These are phyloP conservation scores for Kuraishia ogatae DNA, from an alignment of 805 yeast species.

Conservation along the genomic window DNA sequence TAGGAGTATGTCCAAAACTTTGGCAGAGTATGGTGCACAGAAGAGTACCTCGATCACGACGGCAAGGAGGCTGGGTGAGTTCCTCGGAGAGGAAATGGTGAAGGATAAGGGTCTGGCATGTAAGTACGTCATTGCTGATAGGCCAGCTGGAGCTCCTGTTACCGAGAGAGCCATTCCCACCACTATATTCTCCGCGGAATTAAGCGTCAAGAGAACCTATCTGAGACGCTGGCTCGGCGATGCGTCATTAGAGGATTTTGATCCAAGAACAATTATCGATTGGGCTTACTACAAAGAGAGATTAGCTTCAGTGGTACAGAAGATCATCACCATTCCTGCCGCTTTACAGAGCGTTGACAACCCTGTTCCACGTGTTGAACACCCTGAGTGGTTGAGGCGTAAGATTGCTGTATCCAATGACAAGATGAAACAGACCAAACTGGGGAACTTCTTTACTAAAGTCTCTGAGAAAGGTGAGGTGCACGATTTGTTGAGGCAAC, in stretches of 20 bases:
- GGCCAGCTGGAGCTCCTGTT: constrained; percentile 80
- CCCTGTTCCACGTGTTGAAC: constrained; percentile 91
- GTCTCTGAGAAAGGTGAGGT: constrained; percentile 20
- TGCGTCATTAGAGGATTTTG: constrained; percentile 66
- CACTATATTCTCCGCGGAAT: constrained; percentile 85
- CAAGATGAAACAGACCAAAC: constrained; percentile 60
- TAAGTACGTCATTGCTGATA: constrained; percentile 81
- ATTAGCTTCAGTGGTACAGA: constrained; percentile 86
- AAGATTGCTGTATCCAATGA: constrained; percentile 54
- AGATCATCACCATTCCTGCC: constrained; percentile 95
- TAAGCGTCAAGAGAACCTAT: constrained; percentile 57
- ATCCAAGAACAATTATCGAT: constrained; percentile 82
- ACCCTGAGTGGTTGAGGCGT: constrained; percentile 86
- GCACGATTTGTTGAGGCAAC: not conserved
- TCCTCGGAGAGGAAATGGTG: constrained; percentile 92
- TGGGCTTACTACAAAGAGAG: constrained; percentile 92
- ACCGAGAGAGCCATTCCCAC: constrained; percentile 97
- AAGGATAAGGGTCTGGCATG: constrained; percentile 95
- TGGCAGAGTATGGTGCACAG: constrained; percentile 82
- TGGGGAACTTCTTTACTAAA: constrained; percentile 47
- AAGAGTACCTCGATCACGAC: constrained; percentile 95
- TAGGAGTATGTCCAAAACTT: constrained; percentile 86
- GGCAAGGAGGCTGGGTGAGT: constrained; percentile 87
- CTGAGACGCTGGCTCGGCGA: constrained; percentile 85
- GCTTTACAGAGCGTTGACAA: constrained; percentile 81